These are phyloP conservation scores for Tolypocladium cylindrosporum DNA, from an alignment of 2,329 filamentous ascomycete species.

Conservation along the genomic window DNA sequence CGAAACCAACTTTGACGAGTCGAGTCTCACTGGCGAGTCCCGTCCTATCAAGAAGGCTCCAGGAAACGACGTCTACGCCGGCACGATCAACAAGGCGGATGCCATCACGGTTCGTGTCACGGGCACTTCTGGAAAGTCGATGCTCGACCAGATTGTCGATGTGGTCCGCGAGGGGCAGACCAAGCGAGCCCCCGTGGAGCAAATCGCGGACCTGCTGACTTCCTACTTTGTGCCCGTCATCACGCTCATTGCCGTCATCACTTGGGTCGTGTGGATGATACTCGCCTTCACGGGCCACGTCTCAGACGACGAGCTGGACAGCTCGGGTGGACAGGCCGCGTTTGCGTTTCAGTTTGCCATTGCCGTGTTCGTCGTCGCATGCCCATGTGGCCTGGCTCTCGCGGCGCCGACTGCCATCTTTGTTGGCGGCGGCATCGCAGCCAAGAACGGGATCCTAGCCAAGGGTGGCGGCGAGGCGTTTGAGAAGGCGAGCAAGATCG, in stretches of 20 bases:
- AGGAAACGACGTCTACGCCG: conserved; percentile 59
- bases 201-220: conserved; percentile 62
- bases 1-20: conserved; percentile 71
- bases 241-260: conserved; percentile 56
- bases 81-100: conserved; percentile 62
- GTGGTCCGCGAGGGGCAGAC: conserved; percentile 71
- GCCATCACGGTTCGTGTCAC: conserved; percentile 55
- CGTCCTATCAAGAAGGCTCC: conserved; percentile 51
- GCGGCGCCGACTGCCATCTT: conserved; percentile 83
- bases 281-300: conserved; percentile 51
- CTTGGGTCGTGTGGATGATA: conserved; percentile 62
- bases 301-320: conserved; percentile 44
- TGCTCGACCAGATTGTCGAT: conserved; percentile 72
- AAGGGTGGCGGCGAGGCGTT: conserved; percentile 81
- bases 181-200: conserved; percentile 64
- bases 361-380: conserved; percentile 78
- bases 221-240: conserved; percentile 69
- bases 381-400: conserved; percentile 73
- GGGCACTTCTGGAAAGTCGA: conserved; percentile 55
- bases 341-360: conserved; percentile 79
- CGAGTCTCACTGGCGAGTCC: conserved; percentile 76
- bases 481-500: conserved; percentile 68
- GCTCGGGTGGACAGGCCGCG: conserved; percentile 54
- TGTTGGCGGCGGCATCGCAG: conserved; percentile 70
- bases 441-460: conserved; percentile 69